Evolutionary conservation across 1,284 basidiomycete genomes (phyloP).

Genomic region (Thecaphora thlaspeos): DNA sequence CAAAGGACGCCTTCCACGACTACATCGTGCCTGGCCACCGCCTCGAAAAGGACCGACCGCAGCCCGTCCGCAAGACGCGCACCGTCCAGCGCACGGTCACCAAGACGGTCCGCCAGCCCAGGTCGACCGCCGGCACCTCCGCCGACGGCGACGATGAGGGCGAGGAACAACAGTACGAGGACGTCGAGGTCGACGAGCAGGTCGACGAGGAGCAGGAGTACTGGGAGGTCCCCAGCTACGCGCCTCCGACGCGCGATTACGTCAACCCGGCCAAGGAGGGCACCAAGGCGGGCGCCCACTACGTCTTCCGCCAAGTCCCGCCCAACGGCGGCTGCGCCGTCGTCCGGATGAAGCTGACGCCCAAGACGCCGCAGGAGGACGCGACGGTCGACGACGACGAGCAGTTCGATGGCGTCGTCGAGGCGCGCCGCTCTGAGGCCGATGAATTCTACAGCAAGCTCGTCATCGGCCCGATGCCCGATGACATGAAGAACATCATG

Average conservation of each 20-base stretch:
- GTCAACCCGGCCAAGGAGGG: constrained; percentile 85
- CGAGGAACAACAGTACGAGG: constrained; percentile 24
- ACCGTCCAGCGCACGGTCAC: constrained; percentile 40
- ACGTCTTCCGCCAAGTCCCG: constrained; percentile 81
- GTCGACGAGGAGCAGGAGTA: constrained; percentile 53
- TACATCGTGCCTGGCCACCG: constrained; percentile 83
- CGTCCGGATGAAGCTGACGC: constrained; percentile 88
- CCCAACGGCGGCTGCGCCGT: constrained; percentile 90
- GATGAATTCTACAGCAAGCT: constrained; percentile 91
- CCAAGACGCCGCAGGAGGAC: constrained; percentile 72
- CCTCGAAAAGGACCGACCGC: constrained; percentile 48
- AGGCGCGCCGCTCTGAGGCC: constrained; percentile 76
- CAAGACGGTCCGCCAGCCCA: constrained; percentile 20
- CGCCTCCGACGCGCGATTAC: constrained; percentile 41
- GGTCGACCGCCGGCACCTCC: constrained; percentile 23
- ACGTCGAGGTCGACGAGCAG: constrained; percentile 51
- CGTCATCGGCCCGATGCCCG: constrained; percentile 69
- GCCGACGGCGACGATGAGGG: constrained; percentile 14
- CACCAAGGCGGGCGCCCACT: constrained; percentile 91
- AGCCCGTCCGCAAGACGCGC: constrained; percentile 40
- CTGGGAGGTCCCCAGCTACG: constrained; percentile 38
- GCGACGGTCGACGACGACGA: constrained; percentile 81
- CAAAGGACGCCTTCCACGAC: constrained; percentile 99
- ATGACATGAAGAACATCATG: constrained; percentile 94
- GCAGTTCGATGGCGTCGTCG: constrained; percentile 81